Percentiles rank a stretch among this genome's conserved stretches.
Conservation (phyloP, 768 basidiomycete species). For the Hygrophoropsis aurantiaca region DNA sequence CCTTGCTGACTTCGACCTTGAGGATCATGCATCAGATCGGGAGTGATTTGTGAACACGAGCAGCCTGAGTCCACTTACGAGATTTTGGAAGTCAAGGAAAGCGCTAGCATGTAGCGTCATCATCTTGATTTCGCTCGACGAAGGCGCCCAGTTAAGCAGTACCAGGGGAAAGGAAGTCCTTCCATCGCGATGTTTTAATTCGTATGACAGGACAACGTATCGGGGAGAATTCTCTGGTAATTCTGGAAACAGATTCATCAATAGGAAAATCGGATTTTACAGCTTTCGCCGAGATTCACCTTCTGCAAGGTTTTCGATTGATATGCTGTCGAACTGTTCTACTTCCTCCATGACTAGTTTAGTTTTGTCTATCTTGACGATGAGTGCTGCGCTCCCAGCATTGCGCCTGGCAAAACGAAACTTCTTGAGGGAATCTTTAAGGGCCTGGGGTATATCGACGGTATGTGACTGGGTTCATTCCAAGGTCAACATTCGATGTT, state of each 20-base stretch:
- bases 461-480: slow-evolving; percentile 58
- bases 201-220: slow-evolving; percentile 83
- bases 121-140: slow-evolving; percentile 70
- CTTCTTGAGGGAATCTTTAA: slow-evolving; percentile 80
- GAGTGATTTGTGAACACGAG: slow-evolving; percentile 1
- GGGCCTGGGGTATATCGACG: slow-evolving; percentile 80
- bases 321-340: slow-evolving; percentile 74
- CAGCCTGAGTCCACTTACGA: slow-evolving; percentile 45
- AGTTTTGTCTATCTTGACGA: slow-evolving; percentile 89
- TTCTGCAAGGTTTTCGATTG: slow-evolving; percentile 84
- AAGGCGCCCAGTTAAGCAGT: slow-evolving; percentile 87
- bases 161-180: slow-evolving; percentile 83
- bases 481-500: background rate
- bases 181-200: slow-evolving; percentile 77
- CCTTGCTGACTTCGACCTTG: slow-evolving; percentile 75
- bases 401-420: slow-evolving; percentile 73
- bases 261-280: background rate
- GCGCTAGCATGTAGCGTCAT: slow-evolving; percentile 84
- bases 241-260: slow-evolving; percentile 46
- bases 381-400: slow-evolving; percentile 70
- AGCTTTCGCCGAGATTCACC: slow-evolving; percentile 42
- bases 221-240: slow-evolving; percentile 86
- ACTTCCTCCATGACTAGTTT: slow-evolving; percentile 81
- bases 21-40: slow-evolving; percentile 4
- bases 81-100: slow-evolving; percentile 73